Evolutionary conservation across 2,329 filamentous ascomycete species (phyloP).

Genomic region (Nemania sp.): DNA sequence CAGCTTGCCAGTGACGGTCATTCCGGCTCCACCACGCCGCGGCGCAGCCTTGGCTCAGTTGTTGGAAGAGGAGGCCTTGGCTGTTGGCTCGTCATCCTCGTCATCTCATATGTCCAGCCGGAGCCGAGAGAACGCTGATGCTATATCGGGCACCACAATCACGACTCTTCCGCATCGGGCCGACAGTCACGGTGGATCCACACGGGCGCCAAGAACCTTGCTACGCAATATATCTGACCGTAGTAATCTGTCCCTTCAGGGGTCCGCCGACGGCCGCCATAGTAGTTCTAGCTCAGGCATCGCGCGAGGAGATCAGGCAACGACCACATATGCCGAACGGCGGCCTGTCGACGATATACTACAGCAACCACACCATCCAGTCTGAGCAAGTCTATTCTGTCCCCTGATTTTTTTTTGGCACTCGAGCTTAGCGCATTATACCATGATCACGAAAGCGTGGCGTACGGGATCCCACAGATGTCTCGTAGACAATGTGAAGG

Average conservation of each 20-base stretch:
- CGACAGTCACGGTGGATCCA: slow-evolving; percentile 21
- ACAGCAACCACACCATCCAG: slow-evolving; percentile 15
- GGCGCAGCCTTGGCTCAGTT: slow-evolving; percentile 60
- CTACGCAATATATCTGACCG: slow-evolving; percentile 24
- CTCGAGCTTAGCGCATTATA: slow-evolving; percentile 10
- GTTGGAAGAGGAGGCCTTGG: slow-evolving; percentile 55
- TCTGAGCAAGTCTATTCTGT: slow-evolving; percentile 6
- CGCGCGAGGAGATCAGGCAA: slow-evolving; percentile 23
- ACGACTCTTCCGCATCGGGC: slow-evolving; percentile 18
- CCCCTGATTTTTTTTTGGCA: slow-evolving; percentile 3
- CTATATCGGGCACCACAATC: slow-evolving; percentile 14
- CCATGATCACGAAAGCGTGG: slow-evolving; percentile 23
- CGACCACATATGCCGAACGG: slow-evolving; percentile 27
- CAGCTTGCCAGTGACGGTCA: slow-evolving; percentile 60
- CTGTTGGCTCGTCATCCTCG: slow-evolving; percentile 13
- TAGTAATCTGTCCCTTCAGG: slow-evolving; percentile 21
- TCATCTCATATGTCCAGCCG: slow-evolving; percentile 9
- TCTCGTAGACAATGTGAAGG: slow-evolving; percentile 10
- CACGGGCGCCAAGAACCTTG: slow-evolving; percentile 22
- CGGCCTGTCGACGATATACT: slow-evolving; percentile 33
- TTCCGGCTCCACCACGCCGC: slow-evolving; percentile 63
- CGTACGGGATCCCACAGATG: slow-evolving; percentile 14
- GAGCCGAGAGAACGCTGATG: slow-evolving; percentile 16
- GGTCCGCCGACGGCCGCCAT: slow-evolving; percentile 20
- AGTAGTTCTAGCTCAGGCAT: slow-evolving; percentile 15